These are phyloP conservation scores for Lagenidium sp. DNA, from an alignment of 352 stramenopile genomes.

Conservation along the genomic window DNA sequence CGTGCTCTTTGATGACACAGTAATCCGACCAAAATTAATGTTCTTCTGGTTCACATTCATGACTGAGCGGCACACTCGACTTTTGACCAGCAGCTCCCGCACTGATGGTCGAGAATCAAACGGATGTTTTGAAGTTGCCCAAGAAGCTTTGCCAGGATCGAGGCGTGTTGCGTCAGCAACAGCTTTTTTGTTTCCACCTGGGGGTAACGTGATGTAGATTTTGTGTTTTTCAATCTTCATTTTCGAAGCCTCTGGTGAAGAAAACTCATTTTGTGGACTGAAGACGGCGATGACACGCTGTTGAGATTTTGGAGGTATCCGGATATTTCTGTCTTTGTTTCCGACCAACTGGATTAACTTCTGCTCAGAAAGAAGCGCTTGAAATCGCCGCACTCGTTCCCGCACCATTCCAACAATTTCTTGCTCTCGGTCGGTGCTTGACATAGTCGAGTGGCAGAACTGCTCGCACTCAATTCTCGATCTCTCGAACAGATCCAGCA, in stretches of 20 bases:
- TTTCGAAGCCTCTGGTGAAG: constrained; percentile 40
- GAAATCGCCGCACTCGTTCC: constrained; percentile 57
- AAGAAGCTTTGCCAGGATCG: constrained; percentile 47
- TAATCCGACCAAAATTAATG: constrained; percentile 87
- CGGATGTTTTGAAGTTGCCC: constrained; percentile 67
- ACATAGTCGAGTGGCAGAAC: constrained; percentile 55
- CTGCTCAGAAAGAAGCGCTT: constrained; percentile 57
- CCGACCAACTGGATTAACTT: constrained; percentile 50
- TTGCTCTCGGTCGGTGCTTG: constrained; percentile 59
- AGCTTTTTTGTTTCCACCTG: constrained; percentile 82
- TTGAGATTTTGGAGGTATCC: constrained; percentile 65
- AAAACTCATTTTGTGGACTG: constrained; percentile 33
- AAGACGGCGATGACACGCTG: constrained; percentile 79
- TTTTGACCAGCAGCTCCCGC: constrained; percentile 76
- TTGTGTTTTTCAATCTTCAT: constrained; percentile 81
- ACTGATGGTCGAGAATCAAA: constrained; percentile 76
- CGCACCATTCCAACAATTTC: constrained; percentile 76
- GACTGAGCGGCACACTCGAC: constrained; percentile 76
- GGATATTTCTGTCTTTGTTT: constrained; percentile 71
- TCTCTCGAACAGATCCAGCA: constrained; percentile 61
- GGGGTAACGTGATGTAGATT: constrained; percentile 79
- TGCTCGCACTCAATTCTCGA: constrained; percentile 60
- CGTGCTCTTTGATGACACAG: constrained; percentile 76
- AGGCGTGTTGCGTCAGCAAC: constrained; percentile 43
- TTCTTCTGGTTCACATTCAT: constrained; percentile 91